Evolutionary conservation across 2,329 filamentous ascomycete genomes (phyloP), one percentile per base, ranked within the genome.

Genomic region (Arthrobotrys iridis): DNA sequence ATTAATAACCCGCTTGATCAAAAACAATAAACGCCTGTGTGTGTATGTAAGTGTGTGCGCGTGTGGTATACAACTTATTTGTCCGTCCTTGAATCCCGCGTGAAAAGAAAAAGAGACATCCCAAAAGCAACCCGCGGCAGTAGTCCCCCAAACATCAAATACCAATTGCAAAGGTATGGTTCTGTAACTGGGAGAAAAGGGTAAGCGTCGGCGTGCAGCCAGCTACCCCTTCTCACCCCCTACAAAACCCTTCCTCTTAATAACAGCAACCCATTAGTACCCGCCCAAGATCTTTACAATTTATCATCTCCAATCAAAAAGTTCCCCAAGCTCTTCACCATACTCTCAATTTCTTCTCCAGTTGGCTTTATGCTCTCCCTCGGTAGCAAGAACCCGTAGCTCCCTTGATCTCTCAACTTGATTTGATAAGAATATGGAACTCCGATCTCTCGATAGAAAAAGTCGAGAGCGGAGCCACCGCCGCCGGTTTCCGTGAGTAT

Each of bases 381-480:
- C 0, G 95, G 95, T 2, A 98, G 84, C 52, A 99, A 84, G 81
- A 98, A 99, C 0, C 95, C 95, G 81, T 98, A 98, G 81, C 89
- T 95, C 7, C 95, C 95, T 0, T 91, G 95, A 81, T 99, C 95
- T 55, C 95, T 87, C 26, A 99, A 85, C 83, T 98, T 98, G 83
- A 95, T 90, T 84, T 98, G 95, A 81, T 96, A 98, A 71, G 93
- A 91, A 81, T 92, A 96, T 77, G 88, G 89, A 15, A 94, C 91
- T 50, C 86, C 85, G 76, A 98, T 83, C 79, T 96, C 91, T 79
- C 96, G 92, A 81, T 96, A 97, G 82, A 99, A 97, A 89, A 92
- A 98, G 82, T 98, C 95, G 43, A 98, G 88, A 0, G 92, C 92
- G 55, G 91, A 93, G 1, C 94, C 94, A 40, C 94, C 93, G n/a